Conservation (phyloP, 345 rosid genomes). For the Eucalyptus coolabah region DNA sequence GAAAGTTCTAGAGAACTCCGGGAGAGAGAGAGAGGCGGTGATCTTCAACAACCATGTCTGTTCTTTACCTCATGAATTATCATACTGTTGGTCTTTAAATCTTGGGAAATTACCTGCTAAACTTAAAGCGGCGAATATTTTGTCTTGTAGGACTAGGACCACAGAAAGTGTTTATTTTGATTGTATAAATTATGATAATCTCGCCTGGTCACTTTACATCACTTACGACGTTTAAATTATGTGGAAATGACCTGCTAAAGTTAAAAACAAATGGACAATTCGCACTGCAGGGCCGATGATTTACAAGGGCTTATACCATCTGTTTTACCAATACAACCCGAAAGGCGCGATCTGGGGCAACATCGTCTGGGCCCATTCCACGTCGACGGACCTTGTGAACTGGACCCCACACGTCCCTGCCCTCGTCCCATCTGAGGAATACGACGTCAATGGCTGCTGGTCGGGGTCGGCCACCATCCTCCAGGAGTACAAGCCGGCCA, state of each 20-base stretch:
- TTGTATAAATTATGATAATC: neutral
- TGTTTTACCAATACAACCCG: conserved; percentile 53
- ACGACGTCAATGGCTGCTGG: conserved; percentile 37
- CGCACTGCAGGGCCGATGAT: conserved; percentile 26
- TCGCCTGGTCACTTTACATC: neutral
- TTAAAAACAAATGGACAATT: too few relatives aligned
- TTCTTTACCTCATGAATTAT: neutral
- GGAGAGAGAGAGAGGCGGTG: too few relatives aligned
- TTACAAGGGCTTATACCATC: conserved; percentile 44
- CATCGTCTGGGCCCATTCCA: conserved; percentile 59
- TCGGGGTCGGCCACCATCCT: conserved; percentile 48
- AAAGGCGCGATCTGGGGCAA: conserved; percentile 32
- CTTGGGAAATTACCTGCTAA: neutral
- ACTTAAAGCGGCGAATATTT: neutral
- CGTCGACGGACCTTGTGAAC: conserved; percentile 39
- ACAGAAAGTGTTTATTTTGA: neutral
- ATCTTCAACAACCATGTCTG: too few relatives aligned
- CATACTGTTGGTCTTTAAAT: neutral
- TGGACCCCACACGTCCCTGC: conserved; percentile 31
- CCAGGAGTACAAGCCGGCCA: conserved; percentile 11
- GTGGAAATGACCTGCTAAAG: neutral
- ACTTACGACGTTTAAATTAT: neutral
- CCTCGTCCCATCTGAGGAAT: conserved; percentile 13
- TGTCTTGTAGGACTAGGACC: neutral
- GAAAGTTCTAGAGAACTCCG: too few relatives aligned